Base-by-base conservation (phyloP, 2,329 filamentous ascomycete species). In the Celoporthe dispersa region DNA sequence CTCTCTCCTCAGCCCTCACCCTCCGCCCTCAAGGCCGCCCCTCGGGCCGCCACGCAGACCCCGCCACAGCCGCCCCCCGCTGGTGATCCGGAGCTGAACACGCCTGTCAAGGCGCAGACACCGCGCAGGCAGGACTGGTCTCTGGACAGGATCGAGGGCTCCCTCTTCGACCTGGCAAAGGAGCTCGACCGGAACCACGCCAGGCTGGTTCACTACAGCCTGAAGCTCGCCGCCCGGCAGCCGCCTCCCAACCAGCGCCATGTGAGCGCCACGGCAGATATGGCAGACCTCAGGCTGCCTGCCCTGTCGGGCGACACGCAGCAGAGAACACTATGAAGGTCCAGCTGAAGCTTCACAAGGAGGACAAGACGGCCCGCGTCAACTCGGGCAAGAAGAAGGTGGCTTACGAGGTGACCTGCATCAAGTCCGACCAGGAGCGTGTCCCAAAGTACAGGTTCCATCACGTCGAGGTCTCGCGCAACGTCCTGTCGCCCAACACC, bases 391-490 rank as follows among this genome's bases (percentile, higher is more conserved):
- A 81, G 68, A 80, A 80, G 68, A 81, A 84, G 68, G 76, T 79
- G 66, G 78, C 81, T 33, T 82, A 83, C 71, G 73, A 76, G 2
- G 81, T 85, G 5, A 75, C 81, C n/a, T 79, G 82, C 73, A 82
- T 87, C 72, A 84, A 84, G 73, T 84, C 86, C 2, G 80, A 84
- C 68, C 83, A 81, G 72, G 81, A 84, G 28, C 80, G 83, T n/a
- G 87, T 88, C 11, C 87, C 87, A n/a, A 79, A 80, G 35, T 90
- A 89, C 74, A 81, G 84, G 39, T 89, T 88, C 73, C 87, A 89
- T 73, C 86, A 89, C 70, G 85, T 89, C 51, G 85, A 88, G 75
- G 87, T 89, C 66, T 82, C 81, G 75, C 88, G 86, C 75, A 89
- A 89, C 68, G 84, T 89, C 48, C 80, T 89, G 39, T 87, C 87